Evolutionary conservation across 106 monocot species (phyloP).

Genomic region (Phalaenopsis aphrodite): DNA sequence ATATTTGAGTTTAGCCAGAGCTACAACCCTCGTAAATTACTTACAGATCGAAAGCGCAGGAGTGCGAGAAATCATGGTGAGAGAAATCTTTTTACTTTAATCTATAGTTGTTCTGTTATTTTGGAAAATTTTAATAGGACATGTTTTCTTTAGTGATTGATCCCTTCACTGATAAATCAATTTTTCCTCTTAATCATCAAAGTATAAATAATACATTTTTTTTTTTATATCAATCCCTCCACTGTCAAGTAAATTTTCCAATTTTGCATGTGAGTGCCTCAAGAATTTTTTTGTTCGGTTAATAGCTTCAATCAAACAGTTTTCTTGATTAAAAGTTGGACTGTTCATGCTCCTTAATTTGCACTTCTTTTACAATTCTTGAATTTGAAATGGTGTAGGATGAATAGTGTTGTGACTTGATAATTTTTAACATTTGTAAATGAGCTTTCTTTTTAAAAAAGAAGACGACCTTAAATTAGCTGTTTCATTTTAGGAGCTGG

Average conservation of each 20-base stretch:
- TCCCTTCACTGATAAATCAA: background rate
- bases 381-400: background rate
- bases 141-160: background rate
- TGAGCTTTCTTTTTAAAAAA: too few relatives aligned
- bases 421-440: too few relatives aligned
- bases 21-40: constrained; percentile 31
- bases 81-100: background rate
- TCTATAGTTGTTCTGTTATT: background rate
- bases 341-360: background rate
- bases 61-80: constrained; percentile 21
- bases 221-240: background rate
- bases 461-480: too few relatives aligned
- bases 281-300: background rate
- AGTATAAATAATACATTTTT: background rate
- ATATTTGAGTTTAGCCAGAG: constrained; percentile 57
- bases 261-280: background rate
- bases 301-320: background rate
- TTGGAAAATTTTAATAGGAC: background rate
- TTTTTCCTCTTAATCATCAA: background rate
- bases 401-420: too few relatives aligned
- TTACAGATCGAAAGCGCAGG: constrained; percentile 41
- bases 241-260: background rate
- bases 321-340: background rate
- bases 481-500: too few relatives aligned
- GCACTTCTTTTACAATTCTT: background rate